phyloP scores from a whole-genome alignment of 208 protist species.

The Willaertia magna region DNA sequence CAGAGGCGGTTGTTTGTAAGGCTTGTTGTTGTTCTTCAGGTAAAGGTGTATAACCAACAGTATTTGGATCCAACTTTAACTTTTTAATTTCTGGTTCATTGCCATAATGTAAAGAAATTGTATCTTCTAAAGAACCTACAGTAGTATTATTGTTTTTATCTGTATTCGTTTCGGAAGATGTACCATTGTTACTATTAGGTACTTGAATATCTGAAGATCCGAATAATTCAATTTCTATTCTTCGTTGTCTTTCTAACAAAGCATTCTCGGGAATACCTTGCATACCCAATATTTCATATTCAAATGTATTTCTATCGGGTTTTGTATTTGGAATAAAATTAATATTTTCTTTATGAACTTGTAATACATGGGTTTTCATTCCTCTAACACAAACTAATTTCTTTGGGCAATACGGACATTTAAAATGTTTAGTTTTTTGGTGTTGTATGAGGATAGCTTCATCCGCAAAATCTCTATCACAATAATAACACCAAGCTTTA shows the following conservation, averaged over 20 bases:
- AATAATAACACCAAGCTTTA: constrained; percentile 3
- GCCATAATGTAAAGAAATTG: not conserved
- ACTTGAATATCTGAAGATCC: not conserved
- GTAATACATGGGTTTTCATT: not conserved
- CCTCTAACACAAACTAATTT: not conserved
- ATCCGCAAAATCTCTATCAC: constrained; percentile 9
- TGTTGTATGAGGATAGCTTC: not conserved
- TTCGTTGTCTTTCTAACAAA: not conserved
- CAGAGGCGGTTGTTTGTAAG: too few species aligned
- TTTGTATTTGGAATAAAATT: not conserved
- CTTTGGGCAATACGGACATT: not conserved
- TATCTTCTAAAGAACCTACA: not conserved
- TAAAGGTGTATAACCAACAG: too few species aligned
- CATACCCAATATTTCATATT: not conserved
- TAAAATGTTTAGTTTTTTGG: constrained; percentile 6
- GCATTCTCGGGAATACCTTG: not conserved
- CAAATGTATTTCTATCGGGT: not conserved
- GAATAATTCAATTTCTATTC: not conserved
- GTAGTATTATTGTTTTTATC: not conserved
- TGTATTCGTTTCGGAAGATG: not conserved
- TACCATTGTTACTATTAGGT: not conserved
- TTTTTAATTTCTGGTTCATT: not conserved
- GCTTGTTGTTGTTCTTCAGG: too few species aligned
- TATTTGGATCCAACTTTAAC: not conserved
- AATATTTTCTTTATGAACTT: not conserved